Evolutionary conservation across 768 basidiomycete species (phyloP), one percentile per base, ranked within the genome.

Genomic region (Asterophora parasitica): DNA sequence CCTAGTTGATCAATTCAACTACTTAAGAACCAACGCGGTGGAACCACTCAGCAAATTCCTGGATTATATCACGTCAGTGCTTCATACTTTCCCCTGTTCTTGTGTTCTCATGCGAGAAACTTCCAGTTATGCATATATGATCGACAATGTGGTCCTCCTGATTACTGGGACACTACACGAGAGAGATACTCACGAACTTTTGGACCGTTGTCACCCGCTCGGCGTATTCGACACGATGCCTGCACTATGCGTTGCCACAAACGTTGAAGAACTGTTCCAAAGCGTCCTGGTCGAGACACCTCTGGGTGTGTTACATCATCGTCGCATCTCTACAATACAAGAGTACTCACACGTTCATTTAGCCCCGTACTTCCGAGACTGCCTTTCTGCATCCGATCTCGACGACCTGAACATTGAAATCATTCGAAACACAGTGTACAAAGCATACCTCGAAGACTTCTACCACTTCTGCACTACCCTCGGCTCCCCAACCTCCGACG

Each of bases 341-440:
- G n/a, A n/a, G n/a, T n/a, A 30, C 37, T 45, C 31, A 46, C 15
- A 36, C 36, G 41, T 19, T 17, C 44, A 30, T 34, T 7, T 44
- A 79, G 96, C 96, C 1, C 92, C 92, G 7, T 99, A 98, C 73
- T 99, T 99, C 78, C 85, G 90, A 19, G 88, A 92, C 58, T 97
- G 94, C 63, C 77, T 98, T 19, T 88, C 93, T 30, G 95, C 96
- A 13, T 82, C 88, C 36, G 96, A 99, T 65, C 81, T 99, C 39
- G 96, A 99, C 64, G 96, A 97, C 65, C 83, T 98, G 49, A 97
- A 99, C 74, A 98, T 99, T 61, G 96, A 99, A 73, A 96, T 99
- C 69, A 94, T 99, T 68, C 91, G 96, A 36, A 98, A 98, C 71
- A 94, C 95, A 1, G 87, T 99, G 30, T 98, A 98, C 79, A 97